Evolutionary conservation across 371 early-diverging fungal species (phyloP).

Genomic region (Entomophthora muscae): DNA sequence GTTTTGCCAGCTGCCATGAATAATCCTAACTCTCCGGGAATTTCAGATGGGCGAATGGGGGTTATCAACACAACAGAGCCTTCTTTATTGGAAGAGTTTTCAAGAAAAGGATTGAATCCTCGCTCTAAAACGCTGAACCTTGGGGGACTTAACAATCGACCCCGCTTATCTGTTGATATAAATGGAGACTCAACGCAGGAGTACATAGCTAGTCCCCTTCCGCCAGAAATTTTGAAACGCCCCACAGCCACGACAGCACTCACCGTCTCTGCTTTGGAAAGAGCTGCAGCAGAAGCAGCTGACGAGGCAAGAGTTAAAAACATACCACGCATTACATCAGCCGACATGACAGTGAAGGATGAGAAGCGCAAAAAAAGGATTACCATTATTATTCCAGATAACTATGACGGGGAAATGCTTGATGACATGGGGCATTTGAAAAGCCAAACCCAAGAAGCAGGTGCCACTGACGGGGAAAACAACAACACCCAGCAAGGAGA

Average conservation of each 20-base stretch:
- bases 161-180: conserved; percentile 2
- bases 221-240: not conserved
- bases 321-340: not conserved
- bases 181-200: not conserved
- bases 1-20: not conserved
- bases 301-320: not conserved
- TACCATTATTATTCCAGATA: conserved; percentile 3
- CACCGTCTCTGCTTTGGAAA: not conserved
- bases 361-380: conserved; percentile 6
- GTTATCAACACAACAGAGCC: not conserved
- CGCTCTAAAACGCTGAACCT: not conserved
- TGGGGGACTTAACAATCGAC: not conserved
- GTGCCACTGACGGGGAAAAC: not conserved
- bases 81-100: not conserved
- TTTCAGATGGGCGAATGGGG: not conserved
- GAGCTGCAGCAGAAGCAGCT: not conserved
- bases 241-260: conserved; percentile 4
- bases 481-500: not conserved
- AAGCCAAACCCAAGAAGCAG: not conserved
- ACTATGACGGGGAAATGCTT: not conserved
- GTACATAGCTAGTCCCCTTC: not conserved
- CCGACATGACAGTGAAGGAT: not conserved
- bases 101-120: not conserved
- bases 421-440: not conserved
- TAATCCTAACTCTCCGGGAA: not conserved